Conservation (phyloP, 176 grass and related monocot genomes). For the Tuctoria greenei region DNA sequence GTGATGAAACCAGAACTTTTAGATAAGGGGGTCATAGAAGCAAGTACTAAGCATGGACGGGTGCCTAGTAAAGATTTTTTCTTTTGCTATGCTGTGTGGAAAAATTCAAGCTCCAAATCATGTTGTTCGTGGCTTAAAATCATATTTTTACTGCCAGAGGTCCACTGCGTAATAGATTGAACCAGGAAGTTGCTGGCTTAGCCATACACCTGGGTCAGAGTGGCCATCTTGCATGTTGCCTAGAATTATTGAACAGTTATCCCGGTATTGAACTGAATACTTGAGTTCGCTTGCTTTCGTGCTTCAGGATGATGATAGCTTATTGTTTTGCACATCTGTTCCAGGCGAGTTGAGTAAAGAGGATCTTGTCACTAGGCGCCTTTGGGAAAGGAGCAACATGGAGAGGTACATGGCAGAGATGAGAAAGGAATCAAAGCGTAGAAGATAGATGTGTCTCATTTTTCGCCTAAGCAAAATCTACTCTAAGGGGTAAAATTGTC, state of each 20-base stretch:
- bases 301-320: not conserved
- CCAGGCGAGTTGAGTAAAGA: conserved; percentile 70
- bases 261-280: not conserved
- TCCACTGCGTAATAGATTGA: not conserved
- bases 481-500: no score
- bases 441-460: conserved; percentile 47
- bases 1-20: not conserved
- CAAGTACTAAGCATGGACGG: not conserved
- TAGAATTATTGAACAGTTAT: not conserved
- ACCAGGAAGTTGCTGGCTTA: not conserved
- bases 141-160: conserved; percentile 9
- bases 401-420: conserved; percentile 60
- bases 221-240: not conserved
- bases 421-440: conserved; percentile 78
- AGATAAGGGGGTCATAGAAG: not conserved
- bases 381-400: conserved; percentile 90
- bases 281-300: not conserved
- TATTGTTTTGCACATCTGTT: not conserved
- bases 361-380: conserved; percentile 63
- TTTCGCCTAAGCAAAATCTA: no score
- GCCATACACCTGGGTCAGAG: not conserved
- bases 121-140: not conserved
- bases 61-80: not conserved
- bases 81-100: not conserved
- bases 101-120: not conserved